Evolutionary conservation across 2,329 filamentous ascomycete genomes (phyloP).

Genomic region (Metarhizium brunneum): DNA sequence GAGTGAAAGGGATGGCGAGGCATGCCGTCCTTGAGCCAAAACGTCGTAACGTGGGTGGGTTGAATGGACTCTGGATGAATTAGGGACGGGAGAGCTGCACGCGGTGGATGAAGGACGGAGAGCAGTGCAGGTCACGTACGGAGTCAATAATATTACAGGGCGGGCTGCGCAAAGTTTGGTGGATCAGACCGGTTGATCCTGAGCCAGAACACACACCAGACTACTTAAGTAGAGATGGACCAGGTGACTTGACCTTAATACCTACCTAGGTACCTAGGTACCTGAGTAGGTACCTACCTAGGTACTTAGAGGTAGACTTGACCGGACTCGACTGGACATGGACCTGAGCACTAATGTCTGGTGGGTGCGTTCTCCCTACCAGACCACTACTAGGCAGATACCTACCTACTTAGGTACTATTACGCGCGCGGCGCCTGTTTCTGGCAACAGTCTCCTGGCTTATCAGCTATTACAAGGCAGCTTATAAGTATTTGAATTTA

Average conservation of each 20-base stretch:
- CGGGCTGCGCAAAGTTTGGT: neutral
- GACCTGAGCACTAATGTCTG: too few relatives aligned
- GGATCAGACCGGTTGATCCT: neutral
- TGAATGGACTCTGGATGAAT: neutral
- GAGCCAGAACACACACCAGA: too few relatives aligned
- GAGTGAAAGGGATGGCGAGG: slow-evolving; percentile 1
- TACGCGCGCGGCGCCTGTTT: too few relatives aligned
- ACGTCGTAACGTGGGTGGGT: neutral
- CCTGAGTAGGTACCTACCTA: neutral
- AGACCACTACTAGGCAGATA: neutral
- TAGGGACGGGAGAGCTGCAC: neutral
- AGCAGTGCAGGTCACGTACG: neutral
- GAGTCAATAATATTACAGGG: neutral
- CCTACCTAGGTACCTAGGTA: neutral
- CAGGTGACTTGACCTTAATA: too few relatives aligned
- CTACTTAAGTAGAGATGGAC: too few relatives aligned
- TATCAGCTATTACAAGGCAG: too few relatives aligned
- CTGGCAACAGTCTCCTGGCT: too few relatives aligned
- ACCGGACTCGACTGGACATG: too few relatives aligned
- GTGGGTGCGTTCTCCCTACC: too few relatives aligned
- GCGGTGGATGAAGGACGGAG: neutral
- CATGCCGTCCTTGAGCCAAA: slow-evolving; percentile 5
- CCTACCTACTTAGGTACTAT: neutral
- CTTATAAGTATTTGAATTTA: too few relatives aligned
- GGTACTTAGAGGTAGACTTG: neutral